phyloP scores from a whole-genome alignment of 805 yeast species.

The Cyberlindnera maritima region DNA sequence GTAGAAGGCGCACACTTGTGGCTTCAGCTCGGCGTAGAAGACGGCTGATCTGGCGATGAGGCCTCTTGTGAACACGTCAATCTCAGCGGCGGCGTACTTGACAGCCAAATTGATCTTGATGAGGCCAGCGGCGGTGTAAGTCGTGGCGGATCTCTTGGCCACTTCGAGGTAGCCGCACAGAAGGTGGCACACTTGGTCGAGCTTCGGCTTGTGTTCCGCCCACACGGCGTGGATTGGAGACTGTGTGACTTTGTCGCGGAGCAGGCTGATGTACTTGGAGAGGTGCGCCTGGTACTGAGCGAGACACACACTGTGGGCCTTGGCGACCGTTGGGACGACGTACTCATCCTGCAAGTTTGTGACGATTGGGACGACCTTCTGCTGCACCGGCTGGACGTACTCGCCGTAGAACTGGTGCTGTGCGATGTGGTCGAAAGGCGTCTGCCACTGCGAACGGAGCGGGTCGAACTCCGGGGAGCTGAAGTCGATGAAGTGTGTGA shows the following conservation, averaged over 20 bases:
- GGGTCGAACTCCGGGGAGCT: slow-evolving; percentile 24
- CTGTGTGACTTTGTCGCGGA: slow-evolving; percentile 4
- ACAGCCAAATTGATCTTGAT: slow-evolving; percentile 3
- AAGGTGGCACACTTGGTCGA: not conserved
- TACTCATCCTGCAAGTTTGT: slow-evolving; percentile 5
- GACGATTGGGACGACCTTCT: slow-evolving; percentile 12
- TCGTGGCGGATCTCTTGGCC: slow-evolving; percentile 5
- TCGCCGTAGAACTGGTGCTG: slow-evolving; percentile 20
- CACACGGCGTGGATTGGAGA: slow-evolving; percentile 10
- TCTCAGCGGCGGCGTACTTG: slow-evolving; percentile 8
- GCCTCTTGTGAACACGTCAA: not conserved
- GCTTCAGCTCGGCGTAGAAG: slow-evolving; percentile 6
- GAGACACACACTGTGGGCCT: not conserved
- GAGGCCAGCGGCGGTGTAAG: slow-evolving; percentile 11
- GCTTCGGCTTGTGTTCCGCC: slow-evolving; percentile 1
- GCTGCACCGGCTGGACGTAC: slow-evolving; percentile 20
- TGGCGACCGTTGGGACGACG: slow-evolving; percentile 12
- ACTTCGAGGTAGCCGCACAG: too few relatives aligned
- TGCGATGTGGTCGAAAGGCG: slow-evolving; percentile 9
- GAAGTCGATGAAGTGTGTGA: slow-evolving; percentile 23
- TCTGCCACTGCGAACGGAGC: slow-evolving; percentile 17
- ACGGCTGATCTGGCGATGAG: not conserved
- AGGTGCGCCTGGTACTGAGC: slow-evolving; percentile 16
- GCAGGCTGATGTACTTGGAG: slow-evolving; percentile 13
- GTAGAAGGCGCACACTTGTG: slow-evolving; percentile 10